Base-by-base conservation (phyloP, 768 basidiomycete genomes). In the Pisolithus microcarpus region DNA sequence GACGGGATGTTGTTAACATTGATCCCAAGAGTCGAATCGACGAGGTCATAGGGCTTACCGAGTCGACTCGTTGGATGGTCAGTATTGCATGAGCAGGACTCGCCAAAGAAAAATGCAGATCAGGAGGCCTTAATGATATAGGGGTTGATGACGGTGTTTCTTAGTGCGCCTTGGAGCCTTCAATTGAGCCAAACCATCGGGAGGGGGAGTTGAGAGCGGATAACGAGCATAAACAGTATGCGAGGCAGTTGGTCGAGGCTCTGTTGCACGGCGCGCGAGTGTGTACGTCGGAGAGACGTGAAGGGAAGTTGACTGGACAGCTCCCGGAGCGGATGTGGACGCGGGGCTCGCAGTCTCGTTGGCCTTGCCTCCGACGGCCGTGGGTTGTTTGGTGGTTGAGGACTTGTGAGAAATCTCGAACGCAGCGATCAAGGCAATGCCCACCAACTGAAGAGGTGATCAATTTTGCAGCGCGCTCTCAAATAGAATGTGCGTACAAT, bases 271-370 rank as follows among this genome's bases (percentile, higher is more conserved):
- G 43, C 72, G 69, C 24, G 70, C 75, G 50, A 85, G 70, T 5
- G 83, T 85, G 59, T 73, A 67, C 8, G 85, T 87, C 11, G 85
- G 84, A 6, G 75, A 72, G 34, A 87, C 82, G 57, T 77, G 73
- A 19, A 61, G 59, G 19, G 65, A 59, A 43, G 58, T 62, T 45
- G 59, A 58, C 6, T 56, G 46, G 31, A 52, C 55, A 23, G 43
- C 51, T 38, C 1, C 46, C 15, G 49, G 38, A 3, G 56, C 57
- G 26, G 61, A 58, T 43, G 63, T 18, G 34, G 65, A 38, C 3
- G 55, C 50, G 4, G 61, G 40, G 1, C 61, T 57, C 13, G 61
- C 56, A 5, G 68, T 67, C 58, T 82, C 73, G 36, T 73, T 64
- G 10, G 75, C 81, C 47, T 75, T 76, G 13, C 87, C 87, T 26